These are phyloP conservation scores for Meyerozyma elateridarum DNA, from an alignment of 1,139 yeast species.

Conservation along the genomic window DNA sequence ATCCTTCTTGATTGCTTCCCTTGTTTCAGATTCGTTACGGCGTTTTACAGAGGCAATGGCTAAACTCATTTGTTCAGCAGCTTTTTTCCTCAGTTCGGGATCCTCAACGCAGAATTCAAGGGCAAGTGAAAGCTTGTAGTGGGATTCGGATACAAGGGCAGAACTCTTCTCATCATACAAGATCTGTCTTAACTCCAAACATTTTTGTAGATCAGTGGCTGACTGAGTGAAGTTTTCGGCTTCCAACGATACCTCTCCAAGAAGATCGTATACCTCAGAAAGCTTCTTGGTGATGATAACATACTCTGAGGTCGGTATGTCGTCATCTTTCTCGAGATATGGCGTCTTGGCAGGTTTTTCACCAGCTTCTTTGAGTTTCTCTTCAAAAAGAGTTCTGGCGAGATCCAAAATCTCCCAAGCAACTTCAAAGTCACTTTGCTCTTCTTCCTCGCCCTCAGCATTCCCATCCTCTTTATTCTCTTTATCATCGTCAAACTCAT, in stretches of 20 bases:
- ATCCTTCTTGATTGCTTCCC: slow-evolving; percentile 32
- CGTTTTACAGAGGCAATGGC: slow-evolving; percentile 60
- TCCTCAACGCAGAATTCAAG: slow-evolving; percentile 63
- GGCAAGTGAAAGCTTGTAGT: slow-evolving; percentile 78
- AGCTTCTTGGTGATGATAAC: slow-evolving; percentile 46
- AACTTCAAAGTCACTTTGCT: slow-evolving; percentile 71
- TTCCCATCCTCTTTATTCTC: slow-evolving; percentile 23
- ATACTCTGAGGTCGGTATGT: slow-evolving; percentile 27
- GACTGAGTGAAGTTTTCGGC: slow-evolving; percentile 81
- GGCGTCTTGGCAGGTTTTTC: slow-evolving; percentile 21
- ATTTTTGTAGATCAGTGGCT: slow-evolving; percentile 54
- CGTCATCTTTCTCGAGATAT: slow-evolving; percentile 29
- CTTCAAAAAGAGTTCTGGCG: slow-evolving; percentile 61
- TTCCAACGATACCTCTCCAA: slow-evolving; percentile 88
- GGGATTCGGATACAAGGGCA: slow-evolving; percentile 68
- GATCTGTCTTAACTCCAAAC: slow-evolving; percentile 52
- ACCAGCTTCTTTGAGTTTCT: slow-evolving; percentile 28
- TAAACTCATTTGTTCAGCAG: slow-evolving; percentile 52
- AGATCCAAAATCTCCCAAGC: slow-evolving; percentile 87
- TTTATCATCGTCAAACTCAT: slow-evolving; percentile 29
- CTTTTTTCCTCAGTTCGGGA: slow-evolving; percentile 42
- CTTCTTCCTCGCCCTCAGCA: slow-evolving; percentile 33
- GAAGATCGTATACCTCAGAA: slow-evolving; percentile 70
- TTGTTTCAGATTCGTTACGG: slow-evolving; percentile 27
- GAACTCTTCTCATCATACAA: slow-evolving; percentile 48